Percentiles rank a stretch among this genome's conserved stretches.
Evolutionary conservation across 305 asterid genomes (phyloP).

Genomic region (Caryopteris hybrid): DNA sequence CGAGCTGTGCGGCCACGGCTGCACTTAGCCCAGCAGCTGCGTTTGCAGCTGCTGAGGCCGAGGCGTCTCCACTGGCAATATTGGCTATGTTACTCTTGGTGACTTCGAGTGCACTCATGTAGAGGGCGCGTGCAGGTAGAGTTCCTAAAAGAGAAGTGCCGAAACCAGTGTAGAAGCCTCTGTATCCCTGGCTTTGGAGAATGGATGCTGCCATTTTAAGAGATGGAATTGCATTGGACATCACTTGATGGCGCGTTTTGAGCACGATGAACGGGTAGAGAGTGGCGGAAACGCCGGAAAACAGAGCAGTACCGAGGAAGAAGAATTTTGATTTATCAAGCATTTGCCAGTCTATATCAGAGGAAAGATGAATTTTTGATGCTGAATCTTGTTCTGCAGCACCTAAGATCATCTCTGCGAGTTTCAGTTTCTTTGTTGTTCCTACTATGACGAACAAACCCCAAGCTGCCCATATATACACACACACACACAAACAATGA

Average conservation of each 20-base stretch:
- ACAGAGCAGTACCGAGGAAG: slow-evolving; percentile 86
- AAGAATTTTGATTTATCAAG: slow-evolving; percentile 90
- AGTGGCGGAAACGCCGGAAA: slow-evolving; percentile 83
- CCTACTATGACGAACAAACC: no score
- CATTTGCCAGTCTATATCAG: slow-evolving; percentile 93
- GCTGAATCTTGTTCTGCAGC: slow-evolving; percentile 76
- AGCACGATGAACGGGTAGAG: slow-evolving; percentile 79
- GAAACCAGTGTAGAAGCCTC: slow-evolving; percentile 84
- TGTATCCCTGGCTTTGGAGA: slow-evolving; percentile 47
- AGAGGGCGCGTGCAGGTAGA: slow-evolving; percentile 87
- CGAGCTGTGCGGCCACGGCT: slow-evolving; percentile 90
- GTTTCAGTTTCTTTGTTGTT: no score
- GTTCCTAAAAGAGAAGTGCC: slow-evolving; percentile 88
- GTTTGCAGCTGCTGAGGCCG: slow-evolving; percentile 70
- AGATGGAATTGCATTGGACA: slow-evolving; percentile 41
- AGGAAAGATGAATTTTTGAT: slow-evolving; percentile 78
- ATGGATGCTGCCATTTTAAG: slow-evolving; percentile 68
- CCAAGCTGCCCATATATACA: no score
- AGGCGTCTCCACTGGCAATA: slow-evolving; percentile 50
- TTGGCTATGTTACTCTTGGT: slow-evolving; percentile 75
- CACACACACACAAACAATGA: no score
- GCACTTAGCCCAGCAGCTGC: slow-evolving; percentile 89
- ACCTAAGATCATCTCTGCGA: slow-evolving; percentile 77
- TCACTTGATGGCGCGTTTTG: slow-evolving; percentile 89
- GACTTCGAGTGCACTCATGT: slow-evolving; percentile 89